phyloP scores from a whole-genome alignment of 805 yeast species.

The Ogataea salicorniae region DNA sequence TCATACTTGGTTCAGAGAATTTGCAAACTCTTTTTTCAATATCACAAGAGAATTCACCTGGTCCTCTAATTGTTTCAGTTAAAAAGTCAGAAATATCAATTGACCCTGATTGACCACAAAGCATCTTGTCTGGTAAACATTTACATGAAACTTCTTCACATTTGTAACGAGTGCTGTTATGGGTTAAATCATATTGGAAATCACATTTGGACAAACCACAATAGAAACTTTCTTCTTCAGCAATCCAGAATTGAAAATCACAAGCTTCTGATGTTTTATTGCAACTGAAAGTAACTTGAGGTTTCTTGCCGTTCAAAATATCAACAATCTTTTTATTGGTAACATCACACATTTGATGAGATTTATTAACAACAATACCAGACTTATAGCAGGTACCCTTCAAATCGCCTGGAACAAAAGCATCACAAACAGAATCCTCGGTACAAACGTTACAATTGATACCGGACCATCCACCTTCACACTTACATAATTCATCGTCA shows the following conservation, averaged over 20 bases:
- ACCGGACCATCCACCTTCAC: constrained; percentile 88
- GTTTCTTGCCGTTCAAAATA: constrained; percentile 72
- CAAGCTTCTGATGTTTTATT: constrained; percentile 60
- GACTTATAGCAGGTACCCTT: constrained; percentile 85
- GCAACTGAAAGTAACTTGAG: constrained; percentile 92
- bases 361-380: constrained; percentile 75
- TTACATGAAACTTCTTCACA: constrained; percentile 79
- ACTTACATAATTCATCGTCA: constrained; percentile 52
- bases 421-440: constrained; percentile 68
- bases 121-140: constrained; percentile 87
- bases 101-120: constrained; percentile 92
- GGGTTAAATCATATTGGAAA: constrained; percentile 54
- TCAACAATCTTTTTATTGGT: constrained; percentile 82
- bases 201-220: constrained; percentile 78
- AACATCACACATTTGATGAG: constrained; percentile 91
- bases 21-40: constrained; percentile 54
- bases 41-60: constrained; percentile 88
- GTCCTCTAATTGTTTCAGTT: constrained; percentile 85
- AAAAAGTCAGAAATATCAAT: constrained; percentile 92
- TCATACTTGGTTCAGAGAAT: constrained; percentile 95
- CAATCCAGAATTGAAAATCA: constrained; percentile 96
- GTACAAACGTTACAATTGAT: constrained; percentile 89
- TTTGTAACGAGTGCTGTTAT: constrained; percentile 67
- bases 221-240: constrained; percentile 79
- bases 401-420: constrained; percentile 78